Percentiles rank a stretch among this genome's conserved stretches.
These are phyloP conservation scores for Halophytophthora polymorphica DNA, from an alignment of 352 stramenopile species.

Conservation along the genomic window DNA sequence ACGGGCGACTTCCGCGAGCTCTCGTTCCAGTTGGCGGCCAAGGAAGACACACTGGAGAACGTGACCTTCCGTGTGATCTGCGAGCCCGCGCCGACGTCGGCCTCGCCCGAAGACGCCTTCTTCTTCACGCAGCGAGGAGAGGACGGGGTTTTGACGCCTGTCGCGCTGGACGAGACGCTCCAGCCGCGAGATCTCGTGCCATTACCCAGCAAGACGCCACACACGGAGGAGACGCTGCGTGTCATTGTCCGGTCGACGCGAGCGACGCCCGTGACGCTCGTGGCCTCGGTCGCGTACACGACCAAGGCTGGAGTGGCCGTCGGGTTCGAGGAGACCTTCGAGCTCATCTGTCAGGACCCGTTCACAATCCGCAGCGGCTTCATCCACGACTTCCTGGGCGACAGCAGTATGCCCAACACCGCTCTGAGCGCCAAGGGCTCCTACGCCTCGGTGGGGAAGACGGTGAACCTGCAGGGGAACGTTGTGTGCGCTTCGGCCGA, in stretches of 20 bases:
- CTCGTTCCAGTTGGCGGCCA: conserved; percentile 51
- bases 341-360: conserved; percentile 57
- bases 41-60: conserved; percentile 67
- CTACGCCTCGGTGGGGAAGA: conserved; percentile 61
- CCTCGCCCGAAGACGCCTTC: conserved; percentile 38
- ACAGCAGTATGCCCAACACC: conserved; percentile 22
- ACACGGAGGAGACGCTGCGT: conserved; percentile 37
- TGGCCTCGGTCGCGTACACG: conserved; percentile 56
- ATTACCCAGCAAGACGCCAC: conserved; percentile 39
- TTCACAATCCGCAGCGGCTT: conserved; percentile 54
- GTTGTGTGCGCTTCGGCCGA: conserved; percentile 54
- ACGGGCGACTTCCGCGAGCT: conserved; percentile 67
- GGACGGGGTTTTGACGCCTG: conserved; percentile 31
- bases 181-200: conserved; percentile 48
- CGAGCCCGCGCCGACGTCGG: conserved; percentile 48
- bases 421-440: conserved; percentile 37
- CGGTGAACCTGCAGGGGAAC: conserved; percentile 52
- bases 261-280: conserved; percentile 35
- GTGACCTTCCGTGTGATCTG: conserved; percentile 49
- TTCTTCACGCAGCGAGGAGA: conserved; percentile 49
- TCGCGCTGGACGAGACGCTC: conserved; percentile 41
- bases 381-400: conserved; percentile 65
- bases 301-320: conserved; percentile 68
- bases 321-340: conserved; percentile 61
- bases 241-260: conserved; percentile 59